A percentile compares a stretch with the other conserved stretches of the same genome.
Conservation (phyloP, 2,329 filamentous ascomycete genomes). For the Fusarium torulosum region DNA sequence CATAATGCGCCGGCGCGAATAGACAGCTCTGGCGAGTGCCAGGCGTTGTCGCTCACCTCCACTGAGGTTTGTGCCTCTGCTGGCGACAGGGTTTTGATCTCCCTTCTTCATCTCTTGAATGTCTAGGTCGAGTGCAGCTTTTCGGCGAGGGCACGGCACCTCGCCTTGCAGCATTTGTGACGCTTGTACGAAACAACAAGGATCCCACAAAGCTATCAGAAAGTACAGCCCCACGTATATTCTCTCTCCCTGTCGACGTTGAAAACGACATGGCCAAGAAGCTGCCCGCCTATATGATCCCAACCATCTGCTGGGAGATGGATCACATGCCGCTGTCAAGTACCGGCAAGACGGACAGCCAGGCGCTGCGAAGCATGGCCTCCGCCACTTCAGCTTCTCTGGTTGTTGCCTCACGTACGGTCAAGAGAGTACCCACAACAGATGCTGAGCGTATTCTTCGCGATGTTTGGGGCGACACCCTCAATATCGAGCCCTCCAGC, state of each 20-base stretch:
- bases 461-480: background rate
- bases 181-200: no score
- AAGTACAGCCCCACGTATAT: background rate
- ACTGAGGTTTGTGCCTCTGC: constrained; percentile 44
- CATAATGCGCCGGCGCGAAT: constrained; percentile 34
- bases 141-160: no score
- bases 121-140: constrained; percentile 6
- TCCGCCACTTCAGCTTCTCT: background rate
- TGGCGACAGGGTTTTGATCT: constrained; percentile 45
- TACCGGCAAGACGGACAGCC: background rate
- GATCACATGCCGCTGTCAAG: background rate
- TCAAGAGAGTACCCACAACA: background rate
- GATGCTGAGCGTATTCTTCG: background rate
- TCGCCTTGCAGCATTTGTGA: no score
- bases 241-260: background rate
- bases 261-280: background rate
- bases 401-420: background rate
- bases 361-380: background rate
- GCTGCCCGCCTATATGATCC: background rate
- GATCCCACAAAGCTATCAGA: no score
- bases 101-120: background rate
- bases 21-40: background rate
- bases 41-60: constrained; percentile 2
- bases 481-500: background rate
- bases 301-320: background rate